Percentiles rank a stretch among this genome's conserved stretches.
phyloP scores from a whole-genome alignment of 2,329 filamentous ascomycete species.

The Colletotrichum sp. region DNA sequence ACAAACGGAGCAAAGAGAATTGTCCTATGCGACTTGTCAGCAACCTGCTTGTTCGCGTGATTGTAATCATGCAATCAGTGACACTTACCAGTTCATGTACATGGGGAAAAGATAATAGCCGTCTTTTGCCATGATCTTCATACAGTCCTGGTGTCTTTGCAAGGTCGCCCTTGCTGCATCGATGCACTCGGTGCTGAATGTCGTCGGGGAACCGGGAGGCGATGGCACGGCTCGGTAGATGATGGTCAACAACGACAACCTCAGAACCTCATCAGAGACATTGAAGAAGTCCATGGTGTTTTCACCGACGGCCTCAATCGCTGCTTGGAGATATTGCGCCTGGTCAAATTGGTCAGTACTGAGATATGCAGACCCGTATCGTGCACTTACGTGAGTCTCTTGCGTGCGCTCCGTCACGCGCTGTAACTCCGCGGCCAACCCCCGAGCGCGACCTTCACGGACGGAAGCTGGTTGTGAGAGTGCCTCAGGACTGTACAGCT shows the following conservation, averaged over 20 bases:
- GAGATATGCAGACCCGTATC: background rate
- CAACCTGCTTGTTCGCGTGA: background rate
- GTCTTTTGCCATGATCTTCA: conserved; percentile 39
- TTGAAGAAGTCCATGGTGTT: conserved; percentile 39
- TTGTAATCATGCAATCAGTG: background rate
- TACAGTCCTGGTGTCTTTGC: conserved; percentile 43
- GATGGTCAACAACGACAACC: conserved; percentile 45
- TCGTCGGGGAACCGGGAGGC: conserved; percentile 29
- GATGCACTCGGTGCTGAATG: conserved; percentile 47
- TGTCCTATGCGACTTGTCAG: conserved; percentile 33
- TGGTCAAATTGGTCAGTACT: conserved; percentile 23
- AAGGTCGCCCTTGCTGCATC: conserved; percentile 46
- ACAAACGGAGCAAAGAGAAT: conserved; percentile 57
- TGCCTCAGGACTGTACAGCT: conserved; percentile 53
- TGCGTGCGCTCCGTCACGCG: conserved; percentile 33
- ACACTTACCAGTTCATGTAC: conserved; percentile 48
- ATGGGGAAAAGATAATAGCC: conserved; percentile 40
- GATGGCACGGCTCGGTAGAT: conserved; percentile 46
- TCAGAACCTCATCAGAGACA: conserved; percentile 45
- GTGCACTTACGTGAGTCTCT: conserved; percentile 19
- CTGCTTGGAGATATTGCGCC: background rate
- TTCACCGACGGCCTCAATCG: conserved; percentile 26
- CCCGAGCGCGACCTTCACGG: conserved; percentile 36
- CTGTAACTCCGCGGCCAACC: conserved; percentile 34
- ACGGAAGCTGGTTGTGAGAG: conserved; percentile 37